Base-by-base conservation (phyloP, 208 protist species). In the Crithidia thermophila region DNA sequence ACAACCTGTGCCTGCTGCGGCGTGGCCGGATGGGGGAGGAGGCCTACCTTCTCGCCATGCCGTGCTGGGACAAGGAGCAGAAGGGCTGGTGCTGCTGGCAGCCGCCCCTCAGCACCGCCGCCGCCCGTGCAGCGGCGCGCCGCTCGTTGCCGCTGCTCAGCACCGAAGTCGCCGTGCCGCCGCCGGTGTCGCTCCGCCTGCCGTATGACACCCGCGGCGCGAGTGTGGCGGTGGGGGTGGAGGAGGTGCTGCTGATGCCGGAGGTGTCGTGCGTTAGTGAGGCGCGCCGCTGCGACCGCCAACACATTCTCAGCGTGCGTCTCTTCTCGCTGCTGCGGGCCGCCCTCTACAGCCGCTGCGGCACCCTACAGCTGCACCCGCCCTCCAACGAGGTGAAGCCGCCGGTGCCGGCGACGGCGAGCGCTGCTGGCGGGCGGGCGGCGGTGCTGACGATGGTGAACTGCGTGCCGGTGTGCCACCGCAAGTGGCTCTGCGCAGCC, bases 1-100 rank as follows among this genome's bases (percentile, higher is more conserved):
- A 66, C 23, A 93, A 95, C 72, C 49, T 90, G 18, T 86, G 69
- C 25, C 69, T 95, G 0, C 56, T 91, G 8, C 82, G 85, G n/a
- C 84, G 73, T 52, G 79, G 70, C 50, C 40, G 25, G 31, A 50
- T 28, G 4, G 67, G 75, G 11, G 73, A 79, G 36, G 58, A 21
- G 4, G 69, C 73, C 4, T 94, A 79, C 52, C 13, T 95, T 14
- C 59, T 91, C 13, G 85, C 84, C 20, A 75, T 91, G 20, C 85
- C 90, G 0, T 56, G 69, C n/a, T 92, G 87, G 83, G 70, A 79
- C 60, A 61, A 67, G 27, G 43, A 20, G 11, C 76, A 72, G 3
- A 49, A 51, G 1, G 78, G 85, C 20, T 95, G 90, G 90, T 56
- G 47, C 14, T 90, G 82, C 66, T 85, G 81, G 60, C 30, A 43